Evolutionary conservation across 345 rosid genomes (phyloP).

Genomic region (Populus nigra): DNA sequence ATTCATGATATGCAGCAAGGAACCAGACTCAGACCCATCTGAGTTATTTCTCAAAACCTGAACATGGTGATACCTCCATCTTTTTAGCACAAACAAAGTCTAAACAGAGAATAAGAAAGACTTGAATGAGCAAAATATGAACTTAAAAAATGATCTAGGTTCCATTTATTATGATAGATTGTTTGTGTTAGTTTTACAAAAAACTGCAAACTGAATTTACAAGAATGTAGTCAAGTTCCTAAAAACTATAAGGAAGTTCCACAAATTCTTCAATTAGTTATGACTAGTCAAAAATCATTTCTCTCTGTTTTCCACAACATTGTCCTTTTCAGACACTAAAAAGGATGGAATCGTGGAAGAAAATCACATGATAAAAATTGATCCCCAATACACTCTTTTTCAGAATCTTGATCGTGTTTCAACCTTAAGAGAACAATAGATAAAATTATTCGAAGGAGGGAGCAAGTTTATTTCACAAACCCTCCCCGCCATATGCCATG

Average conservation of each 20-base stretch:
- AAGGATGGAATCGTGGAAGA: too few species aligned
- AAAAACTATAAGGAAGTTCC: too few species aligned
- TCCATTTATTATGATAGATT: too few species aligned
- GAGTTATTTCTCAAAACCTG: conserved; percentile 79
- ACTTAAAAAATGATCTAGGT: background rate
- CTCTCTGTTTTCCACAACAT: too few species aligned
- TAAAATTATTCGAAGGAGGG: background rate
- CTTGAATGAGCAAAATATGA: background rate
- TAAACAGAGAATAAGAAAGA: background rate
- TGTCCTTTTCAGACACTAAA: too few species aligned
- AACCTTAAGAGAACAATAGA: too few species aligned
- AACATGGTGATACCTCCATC: conserved; percentile 4
- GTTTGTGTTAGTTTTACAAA: too few species aligned
- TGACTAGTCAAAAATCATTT: too few species aligned
- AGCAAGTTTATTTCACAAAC: background rate
- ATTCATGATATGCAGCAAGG: conserved; percentile 72
- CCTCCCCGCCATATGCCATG: background rate
- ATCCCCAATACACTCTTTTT: background rate
- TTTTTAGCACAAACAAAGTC: conserved; percentile 12
- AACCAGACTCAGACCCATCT: conserved; percentile 79
- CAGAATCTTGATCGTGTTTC: background rate
- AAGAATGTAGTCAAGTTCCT: too few species aligned
- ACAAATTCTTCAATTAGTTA: too few species aligned
- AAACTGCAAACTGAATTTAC: too few species aligned
- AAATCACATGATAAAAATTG: background rate